Base-by-base conservation (phyloP, 805 yeast genomes). In the Huiozyma naganishii region DNA sequence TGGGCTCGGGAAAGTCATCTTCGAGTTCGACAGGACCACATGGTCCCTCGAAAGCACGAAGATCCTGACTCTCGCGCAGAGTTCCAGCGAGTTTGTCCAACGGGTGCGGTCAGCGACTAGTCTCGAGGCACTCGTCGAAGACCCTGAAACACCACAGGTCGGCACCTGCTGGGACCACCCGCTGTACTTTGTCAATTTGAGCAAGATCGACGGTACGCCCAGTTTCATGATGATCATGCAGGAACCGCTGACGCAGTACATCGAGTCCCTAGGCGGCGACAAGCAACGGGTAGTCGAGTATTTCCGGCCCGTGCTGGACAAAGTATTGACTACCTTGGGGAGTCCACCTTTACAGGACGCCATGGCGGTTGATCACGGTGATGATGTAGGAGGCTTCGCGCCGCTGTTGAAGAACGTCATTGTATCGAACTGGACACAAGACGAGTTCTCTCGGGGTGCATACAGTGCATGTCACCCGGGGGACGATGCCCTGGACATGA, bases 391-490 rank as follows among this genome's bases (percentile, higher is more conserved):
- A 17, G 23, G 23, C 23, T 17, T 4, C 23, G 33, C 34, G 48
- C 74, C 74, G 5, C 43, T 46, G 1, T 77, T 71, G 39, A 57
- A 43, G 4, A 71, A 70, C 41, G 58, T 68, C 0, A 62, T 79
- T 0, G 71, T 73, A 1, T 74, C 90, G 0, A 66, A 77, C 28
- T 90, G 97, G 97, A 81, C 94, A 1, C 57, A 59, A 2, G 94
- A 89, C 52, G 86, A 87, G 1, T 85, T 71, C 55, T 72, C 85
- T 2, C 65, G 83, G 44, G 97, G 97, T 3, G 79, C 95, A 0
- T 90, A 86, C 61, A 72, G 85, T 8, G 88, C 89, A 0, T 73
- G 85, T 44, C 60, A 67, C 33, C 77, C 81, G 0, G 80, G 79
- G 6, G 83, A 83, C 58, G 86, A 80, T 52, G 86, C 94, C 0